Base-by-base conservation (phyloP, 176 grass and related monocot species). In the Phyllostachys edulis region DNA sequence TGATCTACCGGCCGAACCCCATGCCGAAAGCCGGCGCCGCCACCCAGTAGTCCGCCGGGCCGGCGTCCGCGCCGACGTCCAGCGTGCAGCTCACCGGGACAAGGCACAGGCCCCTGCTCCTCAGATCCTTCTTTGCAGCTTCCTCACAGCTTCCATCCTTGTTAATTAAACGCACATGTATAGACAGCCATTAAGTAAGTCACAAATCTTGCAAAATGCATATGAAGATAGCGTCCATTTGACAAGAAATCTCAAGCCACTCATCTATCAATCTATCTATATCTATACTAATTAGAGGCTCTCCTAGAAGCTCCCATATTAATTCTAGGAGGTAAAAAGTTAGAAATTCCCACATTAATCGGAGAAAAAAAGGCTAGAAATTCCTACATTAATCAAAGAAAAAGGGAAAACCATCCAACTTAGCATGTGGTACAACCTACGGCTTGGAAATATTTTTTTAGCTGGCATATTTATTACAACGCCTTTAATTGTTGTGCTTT, bases 101-200 rank as follows among this genome's bases (percentile, higher is more conserved):
- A 6, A 98, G 93, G 89, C 96, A 98, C 34, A 98, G 50, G 6
- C 96, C 96, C 85, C 89, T 91, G 39, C 91, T 98, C 74, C 79
- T 92, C 77, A 98, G 70, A 84, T 94, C 91, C 61, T 82, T 93
- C 85, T 85, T 93, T n/a, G 17, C 27, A 34, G 62, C 45, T 78
- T 79, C 86, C 18, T 86, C 87, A 23, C 77, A 81, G 76, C 74
- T 80, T 49, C 39, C 78, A 57, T 90, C 81, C 89, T 88, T 70
- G 32, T 70, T 16, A 66, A 42, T 67, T 38, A 63, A 9, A 45
- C 14, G n/a, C 11, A 60, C 57, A 57, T 54, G 41, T 41, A 34
- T 24, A 49, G 16, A 16, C 17, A 57, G 32, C 5, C 29, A 75
- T 10, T 32, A 17, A 45, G 69, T 16, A 26, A 14, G 57, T 26